Base-by-base conservation (phyloP, 2,329 filamentous ascomycete genomes). In the Ceratocystiopsis sp. region DNA sequence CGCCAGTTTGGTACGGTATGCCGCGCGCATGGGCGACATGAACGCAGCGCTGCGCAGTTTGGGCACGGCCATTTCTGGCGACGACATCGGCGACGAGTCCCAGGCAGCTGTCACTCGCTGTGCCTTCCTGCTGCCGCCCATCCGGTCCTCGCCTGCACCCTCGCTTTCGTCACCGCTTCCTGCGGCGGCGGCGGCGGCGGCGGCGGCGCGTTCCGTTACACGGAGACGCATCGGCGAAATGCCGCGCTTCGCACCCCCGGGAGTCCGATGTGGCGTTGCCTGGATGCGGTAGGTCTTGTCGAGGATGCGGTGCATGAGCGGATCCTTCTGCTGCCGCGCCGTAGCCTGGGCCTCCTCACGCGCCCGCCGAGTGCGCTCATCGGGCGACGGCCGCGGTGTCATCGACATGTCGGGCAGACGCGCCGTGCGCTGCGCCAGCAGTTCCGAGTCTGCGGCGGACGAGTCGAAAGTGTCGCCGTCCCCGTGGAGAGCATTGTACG, bases 211-310 rank as follows among this genome's bases (percentile, higher is more conserved):
- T 50, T 57, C 48, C 41, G 59, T 53, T 38, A 62, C 53, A 47
- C 53, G 51, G 54, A 57, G 56, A 46, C 67, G 68, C 42, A 67
- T 55, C 2, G 68, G 67, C 9, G 67, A 69, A 37, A 67, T 58
- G 34, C 62, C 63, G 32, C 59, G 53, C 25, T 29, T 29, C 25
- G 25, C 25, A 2, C 5, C 25, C 3, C 60, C 51, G 4, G 57
- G 55, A 4, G 51, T 54, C 54, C 77, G 80, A 51, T 91, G 78
- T 0, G 91, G 91, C 11, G 91, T 98, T 7, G 89, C 85, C 60
- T 93, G 84, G 19, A 98, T 71, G 32, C 89, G 84, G 64, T 93
- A 98, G 45, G 83, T 95, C 62, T 93, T 95, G 66, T 96, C 87
- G 6, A 93, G 74, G n/a, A 96, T 70, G 46, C 82, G 83, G 59